Base-by-base conservation (phyloP, 352 stramenopile genomes). In the Phytophthora melonis region DNA sequence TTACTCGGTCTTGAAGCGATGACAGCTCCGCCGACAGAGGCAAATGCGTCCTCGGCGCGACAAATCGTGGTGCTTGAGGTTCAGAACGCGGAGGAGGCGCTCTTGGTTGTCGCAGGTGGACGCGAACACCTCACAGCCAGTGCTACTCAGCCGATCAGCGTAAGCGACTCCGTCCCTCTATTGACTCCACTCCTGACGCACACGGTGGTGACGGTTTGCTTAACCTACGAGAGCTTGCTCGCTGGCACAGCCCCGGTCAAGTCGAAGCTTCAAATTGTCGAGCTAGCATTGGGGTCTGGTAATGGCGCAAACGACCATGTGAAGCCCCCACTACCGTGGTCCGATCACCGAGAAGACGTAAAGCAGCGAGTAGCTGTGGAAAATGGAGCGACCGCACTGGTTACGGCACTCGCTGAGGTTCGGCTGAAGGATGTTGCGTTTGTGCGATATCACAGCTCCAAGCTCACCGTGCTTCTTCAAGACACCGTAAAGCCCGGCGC, bases 391-490 rank as follows among this genome's bases (percentile, higher is more conserved):
- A 69, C 86, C 25, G 80, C 86, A n/a, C 64, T 94, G 0, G 73
- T 88, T 1, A 87, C 78, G 13, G 81, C 83, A 8, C 71, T 94
- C 1, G 77, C 78, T 2, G 84, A 92, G 10, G 82, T 91, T 16
- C 83, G 88, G 1, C 52, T 85, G 11, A 79, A 82, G 55, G 75
- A 83, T 53, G 67, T 75, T n/a, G 56, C 81, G 23, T 92, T 91
- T 49, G 84, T 94, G 11, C 84, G 88, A 10, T 94, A 93, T 59
- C 86, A 94, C 72, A 84, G 82, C 63, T 93, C 88, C 58, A 93
- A 94, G 62, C 84, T 94, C 56, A 94, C 88, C 2, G 82, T 93
- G 25, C 63, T 94, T 30, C 75, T 94, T 32, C 88, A 94, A 68
- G 88, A 94, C 49, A 93, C 86, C 5, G 60, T 93, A n/a, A 90